Evolutionary conservation across 768 basidiomycete genomes (phyloP).

Genomic region (Lenzites betulinus): DNA sequence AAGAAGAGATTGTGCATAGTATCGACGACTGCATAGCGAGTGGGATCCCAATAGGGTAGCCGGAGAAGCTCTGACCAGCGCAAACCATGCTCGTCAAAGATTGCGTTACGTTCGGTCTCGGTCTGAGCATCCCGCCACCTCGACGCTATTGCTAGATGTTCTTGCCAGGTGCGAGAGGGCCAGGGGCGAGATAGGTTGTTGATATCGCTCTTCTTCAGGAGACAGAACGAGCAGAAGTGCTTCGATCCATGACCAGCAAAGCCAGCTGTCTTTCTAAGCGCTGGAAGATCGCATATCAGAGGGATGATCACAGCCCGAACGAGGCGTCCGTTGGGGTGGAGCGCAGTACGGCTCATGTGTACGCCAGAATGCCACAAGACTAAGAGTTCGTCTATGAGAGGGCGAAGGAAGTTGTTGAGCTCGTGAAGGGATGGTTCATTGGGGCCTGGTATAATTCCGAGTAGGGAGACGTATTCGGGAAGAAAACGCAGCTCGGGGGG

Average conservation of each 20-base stretch:
- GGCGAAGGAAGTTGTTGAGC: constrained; percentile 28
- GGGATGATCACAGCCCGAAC: constrained; percentile 22
- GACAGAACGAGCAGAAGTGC: constrained; percentile 33
- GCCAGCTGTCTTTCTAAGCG: constrained; percentile 32
- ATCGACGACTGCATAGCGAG: constrained; percentile 23
- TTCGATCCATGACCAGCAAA: constrained; percentile 26
- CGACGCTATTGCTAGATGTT: background rate
- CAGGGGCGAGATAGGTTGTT: background rate
- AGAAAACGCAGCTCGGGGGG: constrained; percentile 34
- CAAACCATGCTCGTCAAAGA: constrained; percentile 24
- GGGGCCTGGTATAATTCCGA: constrained; percentile 29
- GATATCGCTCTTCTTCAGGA: constrained; percentile 19
- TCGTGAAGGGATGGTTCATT: constrained; percentile 24
- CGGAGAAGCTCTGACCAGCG: constrained; percentile 26
- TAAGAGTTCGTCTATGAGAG: constrained; percentile 27
- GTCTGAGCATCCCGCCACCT: constrained; percentile 20
- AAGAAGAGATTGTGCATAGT: constrained; percentile 31
- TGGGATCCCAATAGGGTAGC: constrained; percentile 33
- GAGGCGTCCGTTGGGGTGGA: constrained; percentile 25
- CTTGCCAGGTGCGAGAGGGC: background rate
- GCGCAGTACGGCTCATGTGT: background rate
- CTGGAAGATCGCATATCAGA: constrained; percentile 36
- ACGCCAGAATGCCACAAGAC: constrained; percentile 22
- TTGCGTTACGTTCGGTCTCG: background rate
- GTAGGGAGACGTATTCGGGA: constrained; percentile 36